Base-by-base conservation (phyloP, 306 rosid species). In the Pterocarpus macrocarpus region DNA sequence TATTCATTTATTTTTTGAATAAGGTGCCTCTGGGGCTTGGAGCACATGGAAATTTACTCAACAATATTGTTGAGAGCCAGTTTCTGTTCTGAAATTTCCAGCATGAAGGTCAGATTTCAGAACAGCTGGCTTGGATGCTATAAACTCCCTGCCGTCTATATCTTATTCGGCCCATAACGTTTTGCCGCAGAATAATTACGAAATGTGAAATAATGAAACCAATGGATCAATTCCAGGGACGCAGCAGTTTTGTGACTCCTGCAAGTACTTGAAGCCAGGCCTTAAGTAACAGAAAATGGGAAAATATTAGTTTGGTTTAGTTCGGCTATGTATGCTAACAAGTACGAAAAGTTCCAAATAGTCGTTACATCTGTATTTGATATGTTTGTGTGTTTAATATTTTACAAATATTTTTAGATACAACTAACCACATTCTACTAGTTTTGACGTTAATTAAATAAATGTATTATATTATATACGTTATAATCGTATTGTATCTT, bases 41-140 rank as follows among this genome's bases (percentile, higher is more conserved):
- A 58, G 84, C 87, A 79, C 87, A 79, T 79, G 84, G 73, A 62
- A 73, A 74, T 73, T 79, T 55, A 64, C 69, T 55, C 14, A 47
- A 44, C 58, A 55, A 80, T 3, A 55, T 14, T 67, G 77, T 55
- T 65, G 68, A 76, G 78, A 78, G 68, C 77, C 39, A 72, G 69
- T 65, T 73, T 77, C 75, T 64, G 76, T 74, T 73, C 83, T 66
- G 73, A 73, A 73, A 41, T 66, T 83, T 79, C 62, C 81, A 79
- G 69, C 81, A 5, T 43, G 10, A 41, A 59, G 50, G 73, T 68
- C 64, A 69, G 76, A 71, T 72, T 75, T 78, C 72, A 72, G 34
- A 83, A 83, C 76, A 78, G 83, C 86, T 72, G 83, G 80, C 64
- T 45, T 78, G 86, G 80, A 59, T 57, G 8, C 53, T 64, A 63